These are phyloP conservation scores for Beauveria medogensis DNA, from an alignment of 2,329 filamentous ascomycete genomes.

Conservation along the genomic window DNA sequence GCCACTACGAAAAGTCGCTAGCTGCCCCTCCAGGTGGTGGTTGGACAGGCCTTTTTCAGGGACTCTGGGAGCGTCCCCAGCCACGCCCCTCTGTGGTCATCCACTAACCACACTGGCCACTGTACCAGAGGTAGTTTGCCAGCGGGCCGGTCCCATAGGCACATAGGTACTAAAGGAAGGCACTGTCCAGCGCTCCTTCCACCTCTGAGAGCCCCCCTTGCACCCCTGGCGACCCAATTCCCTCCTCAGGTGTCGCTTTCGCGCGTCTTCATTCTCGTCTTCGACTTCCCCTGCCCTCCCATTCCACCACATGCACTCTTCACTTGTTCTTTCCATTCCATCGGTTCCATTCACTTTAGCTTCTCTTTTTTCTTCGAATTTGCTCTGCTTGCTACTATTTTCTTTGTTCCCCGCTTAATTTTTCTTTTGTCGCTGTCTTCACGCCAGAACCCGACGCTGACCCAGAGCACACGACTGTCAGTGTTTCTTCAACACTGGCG, in stretches of 20 bases:
- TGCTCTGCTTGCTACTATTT: not conserved
- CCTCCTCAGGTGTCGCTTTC: not conserved
- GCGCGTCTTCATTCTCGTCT: not conserved
- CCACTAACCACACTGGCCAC: not conserved
- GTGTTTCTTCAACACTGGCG: not conserved
- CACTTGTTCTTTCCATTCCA: conserved; percentile 4
- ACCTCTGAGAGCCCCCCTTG: not conserved
- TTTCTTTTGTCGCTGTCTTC: not conserved
- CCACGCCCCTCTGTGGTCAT: not conserved
- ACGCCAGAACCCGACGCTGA: not conserved
- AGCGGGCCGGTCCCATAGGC: too few species aligned
- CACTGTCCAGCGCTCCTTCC: not conserved
- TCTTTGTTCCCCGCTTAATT: not conserved
- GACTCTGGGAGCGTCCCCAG: not conserved
- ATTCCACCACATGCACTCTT: conserved; percentile 3
- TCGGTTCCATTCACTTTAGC: not conserved
- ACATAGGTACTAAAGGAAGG: too few species aligned
- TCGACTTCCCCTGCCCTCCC: conserved; percentile 1
- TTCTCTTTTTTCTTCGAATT: conserved; percentile 1
- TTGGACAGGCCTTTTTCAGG: not conserved
- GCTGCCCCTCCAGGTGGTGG: not conserved
- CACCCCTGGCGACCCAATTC: not conserved
- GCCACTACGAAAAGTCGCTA: not conserved
- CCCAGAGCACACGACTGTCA: not conserved
- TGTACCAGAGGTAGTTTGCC: not conserved